Evolutionary conservation across 2,329 filamentous ascomycete genomes (phyloP), one percentile per base, ranked within the genome.

Genomic region (Trichoderma simmonsii): DNA sequence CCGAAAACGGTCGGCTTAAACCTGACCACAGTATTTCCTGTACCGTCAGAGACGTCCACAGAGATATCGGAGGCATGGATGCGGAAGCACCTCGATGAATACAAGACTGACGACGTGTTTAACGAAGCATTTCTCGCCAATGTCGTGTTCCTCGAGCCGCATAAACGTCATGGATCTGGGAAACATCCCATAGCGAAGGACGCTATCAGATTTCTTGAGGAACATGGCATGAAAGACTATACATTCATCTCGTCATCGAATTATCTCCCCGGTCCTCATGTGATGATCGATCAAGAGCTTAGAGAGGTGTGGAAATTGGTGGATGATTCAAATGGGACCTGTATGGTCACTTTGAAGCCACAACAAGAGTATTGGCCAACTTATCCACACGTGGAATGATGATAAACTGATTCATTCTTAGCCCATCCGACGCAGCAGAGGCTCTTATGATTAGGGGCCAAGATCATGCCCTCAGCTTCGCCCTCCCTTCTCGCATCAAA

Each of bases 1-100:
- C 43, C n/a, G n/a, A 51, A 51, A 14, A 51, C 3, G n/a, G 11
- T 24, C 11, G 48, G 48, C 2, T 2, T 51, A 0, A 24, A 51
- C 3, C 5, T 51, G 48, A 21, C 48, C 3, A 51, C 48, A 6
- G n/a, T 51, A 14, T 51, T 51, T 14, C 48, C n/a, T 14, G 9
- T 51, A 1, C 48, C 48, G 2, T 2, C 43, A 7, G 21, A 51
- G 11, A 2, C 0, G 0, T 5, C 43, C 2, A 24, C 11, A 51
- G 5, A 24, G 3, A 51, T 51, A 51, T 51, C 48, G 0, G 21
- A 24, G n/a, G n/a, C 4, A 12, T 51, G 48, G 48, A 6, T 14
- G 9, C 11, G 11, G n/a, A 21, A 24, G 21, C 3, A 1, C 2
- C 21, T 24, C 2, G 48, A 51, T 14, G 21, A 51, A 51, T 51